Evolutionary conservation across 2,329 filamentous ascomycete species (phyloP).

Genomic region (Fusarium heterosporum): DNA sequence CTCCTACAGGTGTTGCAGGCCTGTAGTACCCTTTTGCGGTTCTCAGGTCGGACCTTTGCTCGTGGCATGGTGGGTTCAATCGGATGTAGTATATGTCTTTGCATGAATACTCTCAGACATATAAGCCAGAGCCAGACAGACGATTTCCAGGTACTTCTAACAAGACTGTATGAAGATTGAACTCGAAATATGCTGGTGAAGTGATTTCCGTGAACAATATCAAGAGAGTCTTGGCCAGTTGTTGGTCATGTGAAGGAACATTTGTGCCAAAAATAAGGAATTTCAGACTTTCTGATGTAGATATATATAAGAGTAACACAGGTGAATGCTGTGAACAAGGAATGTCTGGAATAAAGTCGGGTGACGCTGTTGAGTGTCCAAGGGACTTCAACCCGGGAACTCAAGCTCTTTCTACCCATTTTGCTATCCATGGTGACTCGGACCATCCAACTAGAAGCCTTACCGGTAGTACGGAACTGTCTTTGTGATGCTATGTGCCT

Average conservation of each 20-base stretch:
- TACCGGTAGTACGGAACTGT: conserved; percentile 32
- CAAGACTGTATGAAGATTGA: neutral
- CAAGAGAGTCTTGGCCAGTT: neutral
- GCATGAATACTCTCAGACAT: neutral
- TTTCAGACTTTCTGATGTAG: neutral
- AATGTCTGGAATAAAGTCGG: conserved; percentile 1
- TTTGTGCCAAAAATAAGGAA: neutral
- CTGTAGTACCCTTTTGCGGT: conserved; percentile 71
- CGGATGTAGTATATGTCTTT: neutral
- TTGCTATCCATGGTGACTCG: conserved; percentile 5
- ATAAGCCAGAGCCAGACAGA: neutral
- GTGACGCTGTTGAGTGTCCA: neutral
- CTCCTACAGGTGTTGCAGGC: conserved; percentile 74
- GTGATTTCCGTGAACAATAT: neutral
- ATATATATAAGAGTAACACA: neutral
- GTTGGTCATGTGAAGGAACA: neutral
- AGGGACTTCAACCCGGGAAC: neutral
- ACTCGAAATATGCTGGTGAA: neutral
- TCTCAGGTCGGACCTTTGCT: conserved; percentile 67
- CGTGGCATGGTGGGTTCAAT: conserved; percentile 58
- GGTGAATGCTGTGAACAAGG: neutral
- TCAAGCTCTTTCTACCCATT: conserved; percentile 27
- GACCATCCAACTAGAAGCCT: conserved; percentile 33
- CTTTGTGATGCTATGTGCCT: conserved; percentile 19
- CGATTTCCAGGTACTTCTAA: neutral